These are phyloP conservation scores for Saccharomyces hybrid DNA, from an alignment of 1,139 yeast genomes.

Conservation along the genomic window DNA sequence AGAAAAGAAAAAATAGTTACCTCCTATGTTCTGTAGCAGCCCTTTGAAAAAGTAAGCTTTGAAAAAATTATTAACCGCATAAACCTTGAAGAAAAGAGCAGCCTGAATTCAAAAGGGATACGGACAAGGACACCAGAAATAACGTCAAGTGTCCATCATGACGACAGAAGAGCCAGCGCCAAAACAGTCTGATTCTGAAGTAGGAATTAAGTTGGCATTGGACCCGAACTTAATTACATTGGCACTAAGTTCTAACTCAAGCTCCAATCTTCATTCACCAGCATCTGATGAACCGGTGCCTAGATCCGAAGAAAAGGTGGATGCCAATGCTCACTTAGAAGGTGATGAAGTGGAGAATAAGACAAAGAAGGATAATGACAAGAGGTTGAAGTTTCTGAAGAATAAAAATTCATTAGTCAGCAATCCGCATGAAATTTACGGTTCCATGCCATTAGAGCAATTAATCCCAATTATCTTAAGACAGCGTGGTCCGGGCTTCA, in stretches of 20 bases:
- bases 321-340: not conserved
- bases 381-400: conserved; percentile 4
- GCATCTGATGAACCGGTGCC: not conserved
- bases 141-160: not conserved
- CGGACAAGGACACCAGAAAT: not conserved
- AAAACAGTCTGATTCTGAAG: conserved; percentile 1
- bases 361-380: conserved; percentile 6
- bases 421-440: conserved; percentile 29
- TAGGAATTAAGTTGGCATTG: conserved; percentile 22
- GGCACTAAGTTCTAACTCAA: conserved; percentile 7
- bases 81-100: not conserved
- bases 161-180: not conserved
- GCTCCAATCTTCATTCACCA: not conserved
- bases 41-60: not conserved
- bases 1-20: not conserved
- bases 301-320: not conserved
- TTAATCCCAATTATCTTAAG: conserved; percentile 28
- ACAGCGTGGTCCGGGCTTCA: conserved; percentile 25
- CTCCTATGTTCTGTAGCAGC: not conserved
- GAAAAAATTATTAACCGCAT: not conserved
- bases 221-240: conserved; percentile 26
- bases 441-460: conserved; percentile 27
- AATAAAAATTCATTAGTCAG: conserved; percentile 16
- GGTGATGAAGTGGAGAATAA: conserved; percentile 2
- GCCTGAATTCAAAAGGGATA: not conserved